Evolutionary conservation across 495 filamentous ascomycete genomes (phyloP), one percentile per base, ranked within the genome.

Genomic region (Lophiotrema nucula): DNA sequence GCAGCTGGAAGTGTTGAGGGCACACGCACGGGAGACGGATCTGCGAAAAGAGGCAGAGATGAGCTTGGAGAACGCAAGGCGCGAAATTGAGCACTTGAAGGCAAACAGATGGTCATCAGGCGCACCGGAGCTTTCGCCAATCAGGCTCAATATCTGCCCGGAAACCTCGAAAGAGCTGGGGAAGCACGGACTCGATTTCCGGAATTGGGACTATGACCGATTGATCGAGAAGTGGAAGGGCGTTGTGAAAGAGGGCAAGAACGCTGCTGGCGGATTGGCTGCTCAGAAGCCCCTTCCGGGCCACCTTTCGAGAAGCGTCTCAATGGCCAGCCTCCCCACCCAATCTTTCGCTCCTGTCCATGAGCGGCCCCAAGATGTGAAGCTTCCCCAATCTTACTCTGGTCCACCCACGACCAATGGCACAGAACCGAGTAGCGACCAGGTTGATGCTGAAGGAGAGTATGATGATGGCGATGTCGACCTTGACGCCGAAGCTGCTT

Each of bases 1-100:
- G 91, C 82, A 78, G 26, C 73, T 92, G n/a, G 89, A 92, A 66
- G 77, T 89, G 35, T 84, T 85, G 1, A 83, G 90, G 33, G 82
- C 87, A 26, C 85, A 86, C 44, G 82, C 81, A 8, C 76, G 81
- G n/a, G 85, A 86, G 53, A 74, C 82, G 35, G 84, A 88, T 51
- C 80, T 84, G 60, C 77, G 83, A n/a, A 76, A 83, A 53, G 79
- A 80, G 15, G 60, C 83, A 1, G 83, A 87, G 54, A 76, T 81
- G 15, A 74, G 77, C 27, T 80, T 90, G 22, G 83, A 84, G 18
- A 68, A 76, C 10, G 77, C 83, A 2, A 80, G 83, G 44, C 85
- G 88, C 65, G 87, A 95, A 68, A 83, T 85, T 21, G 81, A 81
- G 33, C 84, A 90, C 64, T 79, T 93, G 19, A 85, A 83, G 49